phyloP scores from a whole-genome alignment of 2,329 filamentous ascomycete species.

The Diaporthe longicolla region DNA sequence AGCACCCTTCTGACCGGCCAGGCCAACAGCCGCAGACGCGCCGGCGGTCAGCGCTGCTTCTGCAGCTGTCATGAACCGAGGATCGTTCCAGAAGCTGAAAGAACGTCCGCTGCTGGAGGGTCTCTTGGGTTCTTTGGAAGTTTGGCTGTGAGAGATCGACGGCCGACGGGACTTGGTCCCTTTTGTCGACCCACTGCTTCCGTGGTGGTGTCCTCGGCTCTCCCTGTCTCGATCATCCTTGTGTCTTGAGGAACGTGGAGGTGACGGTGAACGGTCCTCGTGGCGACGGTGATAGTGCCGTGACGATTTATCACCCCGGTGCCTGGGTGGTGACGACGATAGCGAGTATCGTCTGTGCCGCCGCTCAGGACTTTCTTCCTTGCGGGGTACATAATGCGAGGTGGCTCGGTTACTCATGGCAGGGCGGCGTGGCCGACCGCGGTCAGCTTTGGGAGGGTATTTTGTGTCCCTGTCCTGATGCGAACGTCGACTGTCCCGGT shows the following conservation, averaged over 20 bases:
- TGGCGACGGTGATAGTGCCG: slow-evolving; percentile 21
- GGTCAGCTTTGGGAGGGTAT: slow-evolving; percentile 38
- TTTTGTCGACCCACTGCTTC: slow-evolving; percentile 19
- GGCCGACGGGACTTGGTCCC: slow-evolving; percentile 11
- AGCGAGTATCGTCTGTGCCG: slow-evolving; percentile 33
- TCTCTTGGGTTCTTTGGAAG: neutral
- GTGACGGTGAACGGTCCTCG: slow-evolving; percentile 21
- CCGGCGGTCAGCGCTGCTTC: slow-evolving; percentile 47
- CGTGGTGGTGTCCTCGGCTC: slow-evolving; percentile 30
- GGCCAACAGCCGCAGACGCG: slow-evolving; percentile 44
- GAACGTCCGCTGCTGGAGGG: slow-evolving; percentile 24
- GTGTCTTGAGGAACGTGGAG: slow-evolving; percentile 21
- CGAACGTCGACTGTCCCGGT: slow-evolving; percentile 14
- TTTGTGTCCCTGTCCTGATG: slow-evolving; percentile 35
- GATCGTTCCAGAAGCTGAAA: slow-evolving; percentile 40
- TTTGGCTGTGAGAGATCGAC: slow-evolving; percentile 18
- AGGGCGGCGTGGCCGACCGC: slow-evolving; percentile 38
- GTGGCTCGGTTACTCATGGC: slow-evolving; percentile 34
- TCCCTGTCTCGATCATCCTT: slow-evolving; percentile 16
- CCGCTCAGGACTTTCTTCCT: slow-evolving; percentile 24
- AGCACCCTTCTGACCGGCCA: slow-evolving; percentile 42
- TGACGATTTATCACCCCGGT: slow-evolving; percentile 27
- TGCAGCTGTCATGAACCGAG: slow-evolving; percentile 47
- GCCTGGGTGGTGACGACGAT: slow-evolving; percentile 34
- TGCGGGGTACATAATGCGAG: slow-evolving; percentile 33